These are phyloP conservation scores for Arthrobotrys entomopaga DNA, from an alignment of 2,329 filamentous ascomycete species.

Conservation along the genomic window DNA sequence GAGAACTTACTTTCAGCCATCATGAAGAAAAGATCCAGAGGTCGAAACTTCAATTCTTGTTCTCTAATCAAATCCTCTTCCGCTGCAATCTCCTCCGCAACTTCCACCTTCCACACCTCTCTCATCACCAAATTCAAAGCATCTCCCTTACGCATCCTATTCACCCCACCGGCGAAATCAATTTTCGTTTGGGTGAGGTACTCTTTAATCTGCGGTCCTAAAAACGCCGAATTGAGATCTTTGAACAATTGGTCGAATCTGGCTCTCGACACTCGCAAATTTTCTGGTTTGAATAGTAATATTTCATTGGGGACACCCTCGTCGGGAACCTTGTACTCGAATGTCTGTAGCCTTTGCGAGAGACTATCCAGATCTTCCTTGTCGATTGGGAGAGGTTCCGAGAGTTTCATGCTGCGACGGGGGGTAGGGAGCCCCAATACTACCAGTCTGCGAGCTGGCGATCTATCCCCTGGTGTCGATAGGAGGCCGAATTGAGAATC, in stretches of 20 bases:
- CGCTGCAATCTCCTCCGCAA: conserved; percentile 57
- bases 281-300: conserved; percentile 54
- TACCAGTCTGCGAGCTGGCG: conserved; percentile 31
- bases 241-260: conserved; percentile 57
- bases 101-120: conserved; percentile 56
- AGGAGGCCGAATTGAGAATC: background rate
- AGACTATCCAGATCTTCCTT: conserved; percentile 39
- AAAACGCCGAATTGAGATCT: conserved; percentile 55
- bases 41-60: conserved; percentile 52
- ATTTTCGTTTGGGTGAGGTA: conserved; percentile 44
- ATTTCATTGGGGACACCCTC: conserved; percentile 57
- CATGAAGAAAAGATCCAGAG: conserved; percentile 59
- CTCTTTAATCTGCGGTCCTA: conserved; percentile 56
- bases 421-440: conserved; percentile 27
- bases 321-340: conserved; percentile 47
- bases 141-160: conserved; percentile 45
- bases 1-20: conserved; percentile 56
- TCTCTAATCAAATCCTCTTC: conserved; percentile 57
- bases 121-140: conserved; percentile 56
- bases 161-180: conserved; percentile 30
- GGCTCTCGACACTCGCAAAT: conserved; percentile 54
- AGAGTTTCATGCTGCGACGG: conserved; percentile 9
- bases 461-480: background rate
- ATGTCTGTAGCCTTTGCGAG: conserved; percentile 38
- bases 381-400: conserved; percentile 13